Percentiles rank a stretch among this genome's conserved stretches.
Conservation (phyloP, 2,329 filamentous ascomycete species). For the Colletotrichum cordylinicola region DNA sequence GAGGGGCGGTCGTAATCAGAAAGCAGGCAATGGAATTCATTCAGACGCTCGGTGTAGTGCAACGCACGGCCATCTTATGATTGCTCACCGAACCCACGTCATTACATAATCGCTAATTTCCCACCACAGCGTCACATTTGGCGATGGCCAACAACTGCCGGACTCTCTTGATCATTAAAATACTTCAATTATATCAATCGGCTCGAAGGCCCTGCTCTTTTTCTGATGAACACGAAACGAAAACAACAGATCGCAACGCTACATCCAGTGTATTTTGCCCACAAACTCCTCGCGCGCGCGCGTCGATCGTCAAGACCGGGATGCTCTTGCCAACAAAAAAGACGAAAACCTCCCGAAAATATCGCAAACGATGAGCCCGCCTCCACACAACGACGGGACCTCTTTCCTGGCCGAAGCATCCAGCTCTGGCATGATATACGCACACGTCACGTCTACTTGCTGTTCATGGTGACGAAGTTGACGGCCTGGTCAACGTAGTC, state of each 20-base stretch:
- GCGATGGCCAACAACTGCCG: background rate
- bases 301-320: conserved; percentile 7
- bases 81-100: accelerated
- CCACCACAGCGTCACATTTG: background rate
- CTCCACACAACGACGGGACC: background rate
- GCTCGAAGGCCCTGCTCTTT: background rate
- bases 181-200: background rate
- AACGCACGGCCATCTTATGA: background rate
- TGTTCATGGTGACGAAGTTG: background rate
- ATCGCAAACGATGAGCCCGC: background rate
- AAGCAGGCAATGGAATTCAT: too few relatives aligned
- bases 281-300: background rate
- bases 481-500: background rate
- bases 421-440: background rate
- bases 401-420: background rate
- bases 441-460: background rate
- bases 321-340: background rate
- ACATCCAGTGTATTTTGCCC: background rate
- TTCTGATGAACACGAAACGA: background rate
- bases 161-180: background rate
- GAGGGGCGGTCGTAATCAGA: too few relatives aligned
- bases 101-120: background rate
- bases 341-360: background rate
- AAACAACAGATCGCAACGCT: background rate
- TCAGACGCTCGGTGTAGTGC: accelerated